A percentile compares a stretch with the other conserved stretches of the same genome.
Evolutionary conservation across 2,329 filamentous ascomycete genomes (phyloP).

Genomic region (Alternaria rosae): DNA sequence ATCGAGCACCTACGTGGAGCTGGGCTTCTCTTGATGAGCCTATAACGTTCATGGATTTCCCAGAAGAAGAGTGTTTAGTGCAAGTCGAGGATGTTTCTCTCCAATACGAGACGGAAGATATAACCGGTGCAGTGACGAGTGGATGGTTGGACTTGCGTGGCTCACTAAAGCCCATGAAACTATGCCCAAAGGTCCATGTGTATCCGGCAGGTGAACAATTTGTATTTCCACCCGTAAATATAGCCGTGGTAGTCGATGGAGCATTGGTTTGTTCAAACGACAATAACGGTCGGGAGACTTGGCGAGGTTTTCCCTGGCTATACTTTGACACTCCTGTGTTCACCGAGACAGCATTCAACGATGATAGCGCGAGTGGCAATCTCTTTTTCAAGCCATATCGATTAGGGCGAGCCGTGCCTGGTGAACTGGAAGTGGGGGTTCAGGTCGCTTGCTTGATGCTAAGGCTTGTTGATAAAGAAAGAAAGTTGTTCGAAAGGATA

Average conservation of each 20-base stretch:
- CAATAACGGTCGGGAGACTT: neutral
- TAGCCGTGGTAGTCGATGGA: neutral
- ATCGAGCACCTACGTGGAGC: slow-evolving; percentile 22
- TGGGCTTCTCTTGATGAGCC: slow-evolving; percentile 19
- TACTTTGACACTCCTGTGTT: neutral
- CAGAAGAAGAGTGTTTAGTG: neutral
- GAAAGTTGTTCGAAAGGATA: slow-evolving; percentile 1
- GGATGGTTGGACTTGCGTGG: slow-evolving; percentile 16
- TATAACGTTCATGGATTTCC: neutral
- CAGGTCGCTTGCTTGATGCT: neutral
- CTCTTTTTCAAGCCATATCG: slow-evolving; percentile 4
- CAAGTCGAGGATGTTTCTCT: slow-evolving; percentile 13
- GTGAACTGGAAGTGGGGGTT: neutral
- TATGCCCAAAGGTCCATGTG: neutral
- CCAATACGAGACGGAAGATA: slow-evolving; percentile 9
- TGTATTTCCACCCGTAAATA: neutral
- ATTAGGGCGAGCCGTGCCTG: neutral
- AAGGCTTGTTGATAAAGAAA: neutral
- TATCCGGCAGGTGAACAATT: neutral
- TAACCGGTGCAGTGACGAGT: slow-evolving; percentile 9
- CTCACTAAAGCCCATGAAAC: neutral
- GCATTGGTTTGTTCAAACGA: neutral
- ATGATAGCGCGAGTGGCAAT: neutral
- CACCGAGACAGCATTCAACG: neutral
- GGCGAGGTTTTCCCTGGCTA: neutral